These are phyloP conservation scores for Kurtzmaniella quercitrusa DNA, from an alignment of 1,139 yeast genomes.

Conservation along the genomic window DNA sequence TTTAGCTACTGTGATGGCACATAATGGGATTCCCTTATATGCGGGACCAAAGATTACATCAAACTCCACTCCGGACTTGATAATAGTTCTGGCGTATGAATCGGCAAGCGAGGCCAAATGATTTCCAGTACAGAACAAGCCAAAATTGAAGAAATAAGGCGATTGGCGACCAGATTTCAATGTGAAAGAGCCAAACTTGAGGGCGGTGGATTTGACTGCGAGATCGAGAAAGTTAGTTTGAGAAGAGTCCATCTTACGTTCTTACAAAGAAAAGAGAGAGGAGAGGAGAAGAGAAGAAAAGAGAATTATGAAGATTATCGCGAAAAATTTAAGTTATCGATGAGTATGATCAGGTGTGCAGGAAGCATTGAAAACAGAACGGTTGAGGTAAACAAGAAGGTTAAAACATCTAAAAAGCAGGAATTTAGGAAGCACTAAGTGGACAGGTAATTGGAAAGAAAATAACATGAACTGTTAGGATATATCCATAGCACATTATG, in stretches of 20 bases:
- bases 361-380: background rate
- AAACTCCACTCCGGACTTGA: constrained; percentile 74
- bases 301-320: background rate
- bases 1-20: constrained; percentile 89
- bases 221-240: constrained; percentile 70
- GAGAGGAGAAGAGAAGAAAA: constrained; percentile 3
- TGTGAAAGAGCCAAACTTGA: constrained; percentile 83
- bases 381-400: background rate
- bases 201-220: constrained; percentile 77
- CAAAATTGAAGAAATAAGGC: constrained; percentile 96
- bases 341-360: background rate
- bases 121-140: constrained; percentile 79
- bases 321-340: background rate
- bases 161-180: constrained; percentile 89
- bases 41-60: constrained; percentile 97
- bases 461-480: too few species aligned
- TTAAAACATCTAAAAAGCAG: background rate
- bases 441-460: too few species aligned
- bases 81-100: constrained; percentile 85
- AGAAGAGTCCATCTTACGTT: constrained; percentile 29
- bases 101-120: constrained; percentile 75
- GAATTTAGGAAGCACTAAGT: background rate
- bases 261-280: constrained; percentile 2
- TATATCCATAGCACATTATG: too few species aligned
- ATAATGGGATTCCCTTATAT: constrained; percentile 93